phyloP scores from a whole-genome alignment of 768 basidiomycete species.

The Pholiota conissans region DNA sequence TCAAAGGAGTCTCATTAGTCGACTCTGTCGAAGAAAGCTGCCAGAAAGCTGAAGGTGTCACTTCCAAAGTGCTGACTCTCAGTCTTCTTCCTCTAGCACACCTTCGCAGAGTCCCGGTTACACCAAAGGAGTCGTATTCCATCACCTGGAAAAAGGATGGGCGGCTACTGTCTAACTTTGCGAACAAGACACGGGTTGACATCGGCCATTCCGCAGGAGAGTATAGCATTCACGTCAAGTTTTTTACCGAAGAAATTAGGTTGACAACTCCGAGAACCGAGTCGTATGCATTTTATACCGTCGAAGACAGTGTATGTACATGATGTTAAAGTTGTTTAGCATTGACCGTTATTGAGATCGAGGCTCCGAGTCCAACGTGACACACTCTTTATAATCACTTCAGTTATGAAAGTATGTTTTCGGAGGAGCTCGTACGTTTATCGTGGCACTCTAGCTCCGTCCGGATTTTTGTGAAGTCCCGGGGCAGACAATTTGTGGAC shows the following conservation, averaged over 20 bases:
- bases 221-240: slow-evolving; percentile 49
- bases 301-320: background rate
- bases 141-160: slow-evolving; percentile 59
- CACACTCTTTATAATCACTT: no score
- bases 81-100: slow-evolving; percentile 63
- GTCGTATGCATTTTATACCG: background rate
- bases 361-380: no score
- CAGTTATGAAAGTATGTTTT: no score
- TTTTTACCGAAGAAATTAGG: slow-evolving; percentile 58
- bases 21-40: slow-evolving; percentile 51
- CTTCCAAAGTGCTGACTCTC: slow-evolving; percentile 40
- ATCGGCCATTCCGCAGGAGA: slow-evolving; percentile 35
- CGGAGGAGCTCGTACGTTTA: no score
- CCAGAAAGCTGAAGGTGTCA: slow-evolving; percentile 10
- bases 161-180: slow-evolving; percentile 37
- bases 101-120: slow-evolving; percentile 34
- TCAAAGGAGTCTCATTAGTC: slow-evolving; percentile 59
- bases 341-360: background rate
- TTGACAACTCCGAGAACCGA: slow-evolving; percentile 11
- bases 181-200: slow-evolving; percentile 48
- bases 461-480: no score
- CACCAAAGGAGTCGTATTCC: slow-evolving; percentile 40
- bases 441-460: no score
- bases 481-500: no score
- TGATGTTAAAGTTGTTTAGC: background rate